Base-by-base conservation (phyloP, 805 yeast species). In the Scheffersomyces spartinae region DNA sequence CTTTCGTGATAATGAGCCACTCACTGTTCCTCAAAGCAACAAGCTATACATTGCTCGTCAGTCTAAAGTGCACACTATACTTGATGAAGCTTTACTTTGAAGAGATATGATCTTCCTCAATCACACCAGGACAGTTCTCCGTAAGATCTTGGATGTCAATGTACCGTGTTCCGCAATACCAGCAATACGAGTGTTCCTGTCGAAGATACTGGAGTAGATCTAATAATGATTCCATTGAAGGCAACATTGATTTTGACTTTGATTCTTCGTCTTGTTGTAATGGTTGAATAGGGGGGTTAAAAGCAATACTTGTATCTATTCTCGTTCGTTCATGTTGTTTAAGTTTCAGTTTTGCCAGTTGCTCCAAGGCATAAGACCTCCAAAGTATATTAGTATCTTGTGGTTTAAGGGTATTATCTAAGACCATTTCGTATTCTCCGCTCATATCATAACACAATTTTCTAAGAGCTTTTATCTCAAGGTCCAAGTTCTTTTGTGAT, bases 81-180 rank as follows among this genome's bases (percentile, higher is more conserved):
- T n/a, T n/a, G n/a, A n/a, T n/a, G n/a, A n/a, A n/a, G n/a, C n/a
- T n/a, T n/a, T n/a, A n/a, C n/a, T n/a, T n/a, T n/a, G n/a, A n/a
- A n/a, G n/a, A n/a, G n/a, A 29, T 21, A 35, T 70, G 77, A 12
- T 60, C 69, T 11, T 47, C 56, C 32, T 61, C 67, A 3, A 36
- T 32, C 1, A 42, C 28, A 1, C 78, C 78, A 3, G 77, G 77
- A 38, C 78, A 71, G 26, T 49, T 42, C 9, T 41, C 36, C 9
- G 29, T 47, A 12, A 71, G 33, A 15, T 68, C 74, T 1, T 37
- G 33, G 25, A 45, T 49, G 29, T 44, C 47, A 1, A 42, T 40
- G 35, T 49, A 71, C 17, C 34, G 33, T 3, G 42, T 38, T 1
- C 74, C 75, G 42, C 78, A 71, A 43, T 53, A 71, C 37, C 47